Evolutionary conservation across 768 basidiomycete species (phyloP).

Genomic region (Kwoniella sp.): DNA sequence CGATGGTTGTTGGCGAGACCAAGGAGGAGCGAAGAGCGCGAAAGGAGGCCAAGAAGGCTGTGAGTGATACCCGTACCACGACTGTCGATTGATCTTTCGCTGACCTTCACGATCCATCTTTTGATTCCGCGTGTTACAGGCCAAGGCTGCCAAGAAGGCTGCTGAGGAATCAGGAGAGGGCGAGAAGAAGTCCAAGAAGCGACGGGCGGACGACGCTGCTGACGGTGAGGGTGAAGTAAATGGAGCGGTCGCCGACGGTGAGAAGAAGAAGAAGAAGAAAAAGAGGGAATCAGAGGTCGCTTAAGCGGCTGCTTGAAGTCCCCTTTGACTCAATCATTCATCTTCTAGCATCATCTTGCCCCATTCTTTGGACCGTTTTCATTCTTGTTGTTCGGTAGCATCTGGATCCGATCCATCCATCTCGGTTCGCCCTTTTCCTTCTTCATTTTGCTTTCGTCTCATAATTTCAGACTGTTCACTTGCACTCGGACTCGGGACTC

Average conservation of each 20-base stretch:
- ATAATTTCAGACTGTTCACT: not conserved
- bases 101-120: too few relatives aligned
- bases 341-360: not conserved
- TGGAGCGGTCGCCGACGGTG: conserved; percentile 47
- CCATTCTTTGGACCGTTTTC: not conserved
- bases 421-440: not conserved
- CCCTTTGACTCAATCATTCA: not conserved
- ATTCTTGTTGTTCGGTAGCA: not conserved
- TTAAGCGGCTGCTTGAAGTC: not conserved
- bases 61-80: conserved; percentile 43
- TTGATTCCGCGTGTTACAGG: conserved; percentile 33
- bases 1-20: conserved; percentile 64
- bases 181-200: conserved; percentile 58
- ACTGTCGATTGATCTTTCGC: conserved; percentile 7
- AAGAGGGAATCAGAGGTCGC: conserved; percentile 48
- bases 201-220: conserved; percentile 51
- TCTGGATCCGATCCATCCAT: not conserved
- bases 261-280: conserved; percentile 58
- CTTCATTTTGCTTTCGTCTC: not conserved
- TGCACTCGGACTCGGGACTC: not conserved
- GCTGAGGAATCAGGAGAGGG: conserved; percentile 55
- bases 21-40: conserved; percentile 68
- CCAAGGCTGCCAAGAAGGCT: conserved; percentile 53
- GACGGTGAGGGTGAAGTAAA: conserved; percentile 26
- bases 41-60: conserved; percentile 76